A percentile compares a stretch with the other conserved stretches of the same genome.
Evolutionary conservation across 768 basidiomycete species (phyloP).

Genomic region (Sistotremastrum suecicum): DNA sequence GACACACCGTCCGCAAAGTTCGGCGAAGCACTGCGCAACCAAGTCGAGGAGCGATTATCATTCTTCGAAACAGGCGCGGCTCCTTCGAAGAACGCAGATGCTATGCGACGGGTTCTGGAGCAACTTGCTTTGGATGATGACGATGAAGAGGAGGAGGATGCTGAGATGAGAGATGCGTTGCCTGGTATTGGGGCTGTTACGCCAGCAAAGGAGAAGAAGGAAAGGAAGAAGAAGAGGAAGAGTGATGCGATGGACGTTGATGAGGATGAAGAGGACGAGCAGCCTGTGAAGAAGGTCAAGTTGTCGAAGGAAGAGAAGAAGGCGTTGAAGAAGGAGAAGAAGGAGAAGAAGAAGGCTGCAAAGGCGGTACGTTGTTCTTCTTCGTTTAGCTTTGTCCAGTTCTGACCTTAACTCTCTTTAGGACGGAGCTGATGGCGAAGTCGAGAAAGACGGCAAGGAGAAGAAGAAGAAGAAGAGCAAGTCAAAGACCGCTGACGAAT

Average conservation of each 20-base stretch:
- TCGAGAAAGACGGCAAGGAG: slow-evolving; percentile 23
- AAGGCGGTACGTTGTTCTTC: slow-evolving; percentile 19
- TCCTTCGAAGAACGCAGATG: slow-evolving; percentile 83
- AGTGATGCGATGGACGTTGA: slow-evolving; percentile 51
- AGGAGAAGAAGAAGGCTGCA: slow-evolving; percentile 44
- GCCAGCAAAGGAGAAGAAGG: slow-evolving; percentile 25
- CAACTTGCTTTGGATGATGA: slow-evolving; percentile 56
- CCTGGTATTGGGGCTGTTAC: slow-evolving; percentile 41
- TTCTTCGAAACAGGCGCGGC: slow-evolving; percentile 91
- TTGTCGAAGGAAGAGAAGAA: slow-evolving; percentile 79
- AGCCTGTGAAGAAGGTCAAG: slow-evolving; percentile 56
- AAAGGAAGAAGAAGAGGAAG: slow-evolving; percentile 56
- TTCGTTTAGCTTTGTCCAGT: neutral
- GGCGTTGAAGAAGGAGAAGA: slow-evolving; percentile 65
- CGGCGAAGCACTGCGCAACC: slow-evolving; percentile 83
- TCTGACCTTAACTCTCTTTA: neutral
- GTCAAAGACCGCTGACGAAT: neutral
- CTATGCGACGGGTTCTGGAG: slow-evolving; percentile 81
- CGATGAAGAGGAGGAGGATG: slow-evolving; percentile 42
- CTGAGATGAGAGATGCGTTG: slow-evolving; percentile 32
- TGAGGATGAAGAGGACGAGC: slow-evolving; percentile 27
- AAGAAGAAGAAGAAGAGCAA: slow-evolving; percentile 16
- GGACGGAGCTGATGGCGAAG: slow-evolving; percentile 15
- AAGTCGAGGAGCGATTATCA: slow-evolving; percentile 88
- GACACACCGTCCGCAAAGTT: slow-evolving; percentile 84